phyloP scores from a whole-genome alignment of 1,139 yeast genomes.

The Torulaspora pretoriensis region DNA sequence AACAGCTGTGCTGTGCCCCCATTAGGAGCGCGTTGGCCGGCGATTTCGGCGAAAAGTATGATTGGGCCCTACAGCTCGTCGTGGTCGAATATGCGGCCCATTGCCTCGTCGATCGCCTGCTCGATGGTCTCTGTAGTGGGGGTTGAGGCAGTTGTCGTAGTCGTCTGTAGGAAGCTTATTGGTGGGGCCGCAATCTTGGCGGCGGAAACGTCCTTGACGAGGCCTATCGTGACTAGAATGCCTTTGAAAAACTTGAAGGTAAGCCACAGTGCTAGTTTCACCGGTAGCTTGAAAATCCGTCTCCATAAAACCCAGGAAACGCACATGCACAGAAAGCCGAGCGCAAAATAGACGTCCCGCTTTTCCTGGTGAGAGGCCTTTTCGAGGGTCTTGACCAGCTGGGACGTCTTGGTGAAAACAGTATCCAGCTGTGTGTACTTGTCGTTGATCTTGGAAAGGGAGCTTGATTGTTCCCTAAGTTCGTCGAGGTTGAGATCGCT shows the following conservation, averaged over 20 bases:
- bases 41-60: constrained; percentile 9
- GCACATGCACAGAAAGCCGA: constrained; percentile 48
- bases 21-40: background rate
- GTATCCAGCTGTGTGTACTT: constrained; percentile 45
- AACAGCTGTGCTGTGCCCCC: constrained; percentile 1
- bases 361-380: constrained; percentile 54
- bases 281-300: constrained; percentile 50
- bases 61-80: constrained; percentile 22
- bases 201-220: constrained; percentile 16
- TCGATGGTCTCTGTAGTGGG: constrained; percentile 14
- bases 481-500: constrained; percentile 57
- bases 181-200: constrained; percentile 8
- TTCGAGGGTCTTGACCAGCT: constrained; percentile 46
- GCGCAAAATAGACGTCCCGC: constrained; percentile 48
- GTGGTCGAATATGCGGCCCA: constrained; percentile 25
- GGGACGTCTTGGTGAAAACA: constrained; percentile 48
- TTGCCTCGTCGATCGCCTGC: constrained; percentile 27
- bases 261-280: constrained; percentile 47
- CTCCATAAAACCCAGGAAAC: constrained; percentile 56
- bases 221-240: constrained; percentile 31
- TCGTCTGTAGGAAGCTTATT: background rate
- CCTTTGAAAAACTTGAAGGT: constrained; percentile 43
- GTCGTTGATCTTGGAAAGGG: constrained; percentile 45
- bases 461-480: constrained; percentile 52
- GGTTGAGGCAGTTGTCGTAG: constrained; percentile 2